Conservation (phyloP, 805 yeast species). For the Teunomyces stri region DNA sequence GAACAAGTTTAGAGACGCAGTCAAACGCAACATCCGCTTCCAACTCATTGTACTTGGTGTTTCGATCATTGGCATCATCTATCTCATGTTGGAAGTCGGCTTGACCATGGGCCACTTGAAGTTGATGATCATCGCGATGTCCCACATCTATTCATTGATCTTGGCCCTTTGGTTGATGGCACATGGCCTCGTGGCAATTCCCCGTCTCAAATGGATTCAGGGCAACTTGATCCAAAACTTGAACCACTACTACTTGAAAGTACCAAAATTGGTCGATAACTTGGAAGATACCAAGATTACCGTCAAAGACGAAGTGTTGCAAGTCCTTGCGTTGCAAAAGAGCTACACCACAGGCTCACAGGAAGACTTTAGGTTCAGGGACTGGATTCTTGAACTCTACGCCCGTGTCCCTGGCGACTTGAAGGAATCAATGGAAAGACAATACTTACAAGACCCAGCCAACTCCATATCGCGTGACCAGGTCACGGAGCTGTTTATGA, state of each 20-base stretch:
- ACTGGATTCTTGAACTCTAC: constrained; percentile 64
- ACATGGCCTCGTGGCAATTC: constrained; percentile 71
- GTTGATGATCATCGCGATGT: constrained; percentile 66
- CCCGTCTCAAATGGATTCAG: constrained; percentile 46
- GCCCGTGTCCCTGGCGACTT: constrained; percentile 41
- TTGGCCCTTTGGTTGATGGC: constrained; percentile 83
- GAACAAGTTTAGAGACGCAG: constrained; percentile 53
- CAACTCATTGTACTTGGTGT: constrained; percentile 55
- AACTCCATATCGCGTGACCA: constrained; percentile 27
- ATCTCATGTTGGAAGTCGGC: constrained; percentile 55
- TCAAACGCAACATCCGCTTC: constrained; percentile 54
- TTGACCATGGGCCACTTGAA: constrained; percentile 55
- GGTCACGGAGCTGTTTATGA: constrained; percentile 44
- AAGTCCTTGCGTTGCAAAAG: constrained; percentile 51
- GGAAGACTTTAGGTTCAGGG: constrained; percentile 45
- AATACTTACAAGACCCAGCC: constrained; percentile 19
- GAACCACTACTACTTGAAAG: constrained; percentile 45
- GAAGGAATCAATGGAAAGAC: constrained; percentile 31
- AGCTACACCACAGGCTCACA: constrained; percentile 33
- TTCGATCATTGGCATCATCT: constrained; percentile 55
- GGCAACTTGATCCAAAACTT: constrained; percentile 29
- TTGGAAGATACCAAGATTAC: constrained; percentile 61
- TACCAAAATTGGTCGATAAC: constrained; percentile 58
- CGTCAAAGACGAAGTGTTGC: constrained; percentile 61
- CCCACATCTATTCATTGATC: constrained; percentile 73